Conservation (phyloP, 768 basidiomycete genomes). For the Pholiota microspora region DNA sequence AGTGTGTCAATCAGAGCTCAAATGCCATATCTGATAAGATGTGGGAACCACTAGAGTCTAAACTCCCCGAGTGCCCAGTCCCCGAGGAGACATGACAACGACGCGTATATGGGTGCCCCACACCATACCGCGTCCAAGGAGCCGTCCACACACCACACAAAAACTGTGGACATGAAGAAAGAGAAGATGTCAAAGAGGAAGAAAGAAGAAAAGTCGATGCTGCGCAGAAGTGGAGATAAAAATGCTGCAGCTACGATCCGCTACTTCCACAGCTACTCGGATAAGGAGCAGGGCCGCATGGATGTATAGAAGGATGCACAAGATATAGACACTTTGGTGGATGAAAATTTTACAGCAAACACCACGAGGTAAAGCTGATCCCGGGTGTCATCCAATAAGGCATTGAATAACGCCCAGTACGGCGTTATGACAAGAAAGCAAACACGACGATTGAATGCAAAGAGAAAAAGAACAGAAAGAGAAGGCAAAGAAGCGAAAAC, state of each 20-base stretch:
- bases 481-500: conserved; percentile 20
- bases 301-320: background rate
- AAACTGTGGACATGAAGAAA: background rate
- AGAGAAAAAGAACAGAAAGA: background rate
- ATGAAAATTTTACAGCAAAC: background rate
- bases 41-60: conserved; percentile 14
- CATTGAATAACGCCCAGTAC: background rate
- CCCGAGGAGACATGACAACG: background rate
- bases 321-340: background rate
- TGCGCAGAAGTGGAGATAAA: background rate
- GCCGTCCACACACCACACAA: background rate
- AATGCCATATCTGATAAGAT: conserved; percentile 37
- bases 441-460: too few relatives aligned
- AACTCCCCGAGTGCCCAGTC: background rate
- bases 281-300: background rate
- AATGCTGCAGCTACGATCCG: background rate
- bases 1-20: background rate
- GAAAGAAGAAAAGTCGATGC: background rate
- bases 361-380: conserved; percentile 1
- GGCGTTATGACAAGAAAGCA: background rate
- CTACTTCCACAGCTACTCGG: background rate
- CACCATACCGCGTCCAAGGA: background rate
- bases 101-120: background rate
- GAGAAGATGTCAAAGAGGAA: background rate
- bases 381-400: background rate